Percentiles rank a stretch among this genome's conserved stretches.
Evolutionary conservation across 2,329 filamentous ascomycete genomes (phyloP).

Genomic region (Penicillium sp.): DNA sequence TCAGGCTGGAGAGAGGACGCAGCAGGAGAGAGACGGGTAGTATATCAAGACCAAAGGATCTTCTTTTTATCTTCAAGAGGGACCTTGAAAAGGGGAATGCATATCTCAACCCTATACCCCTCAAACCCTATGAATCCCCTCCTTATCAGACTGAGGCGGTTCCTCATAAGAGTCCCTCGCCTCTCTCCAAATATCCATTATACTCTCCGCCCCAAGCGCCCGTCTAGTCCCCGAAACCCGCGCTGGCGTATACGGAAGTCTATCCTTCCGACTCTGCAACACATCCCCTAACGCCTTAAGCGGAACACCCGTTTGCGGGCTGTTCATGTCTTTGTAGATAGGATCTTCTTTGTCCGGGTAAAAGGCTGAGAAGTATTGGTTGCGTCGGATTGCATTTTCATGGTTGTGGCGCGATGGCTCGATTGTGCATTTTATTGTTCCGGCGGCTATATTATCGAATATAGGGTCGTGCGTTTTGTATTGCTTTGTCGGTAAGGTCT

Average conservation of each 20-base stretch:
- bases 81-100: not conserved
- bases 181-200: conserved; percentile 15
- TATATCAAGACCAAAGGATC: not conserved
- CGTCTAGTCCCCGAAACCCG: conserved; percentile 20
- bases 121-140: not conserved
- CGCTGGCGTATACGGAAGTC: conserved; percentile 16
- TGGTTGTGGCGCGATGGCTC: conserved; percentile 32
- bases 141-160: not conserved
- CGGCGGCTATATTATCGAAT: not conserved
- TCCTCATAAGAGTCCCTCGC: not conserved
- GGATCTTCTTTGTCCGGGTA: conserved; percentile 20
- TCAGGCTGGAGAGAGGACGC: too few species aligned
- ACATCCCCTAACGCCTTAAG: conserved; percentile 33
- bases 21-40: not conserved
- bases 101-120: not conserved
- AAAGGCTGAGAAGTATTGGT: conserved; percentile 34
- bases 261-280: conserved; percentile 28
- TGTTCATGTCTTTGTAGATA: conserved; percentile 32
- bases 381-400: conserved; percentile 26
- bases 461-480: not conserved
- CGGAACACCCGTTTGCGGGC: conserved; percentile 22
- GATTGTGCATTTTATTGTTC: conserved; percentile 28
- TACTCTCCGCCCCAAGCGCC: conserved; percentile 26
- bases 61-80: not conserved
- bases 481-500: not conserved